A percentile compares a stretch with the other conserved stretches of the same genome.
These are phyloP conservation scores for Stenogyne calaminthoides DNA, from an alignment of 305 asterid species.

Conservation along the genomic window DNA sequence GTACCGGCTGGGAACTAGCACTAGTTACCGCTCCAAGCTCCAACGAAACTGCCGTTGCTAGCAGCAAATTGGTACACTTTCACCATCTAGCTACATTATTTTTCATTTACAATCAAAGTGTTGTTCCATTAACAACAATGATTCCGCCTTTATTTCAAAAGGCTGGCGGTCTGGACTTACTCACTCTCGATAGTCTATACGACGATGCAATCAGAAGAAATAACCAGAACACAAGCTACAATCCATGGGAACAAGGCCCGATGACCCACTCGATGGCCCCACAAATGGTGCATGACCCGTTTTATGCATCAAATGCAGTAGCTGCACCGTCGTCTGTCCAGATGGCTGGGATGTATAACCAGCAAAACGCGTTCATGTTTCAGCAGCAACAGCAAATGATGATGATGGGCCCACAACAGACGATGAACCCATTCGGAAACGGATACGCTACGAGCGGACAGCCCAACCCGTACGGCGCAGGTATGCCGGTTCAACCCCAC, in stretches of 20 bases:
- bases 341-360: constrained; percentile 71
- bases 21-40: constrained; percentile 92
- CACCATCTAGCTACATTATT: background rate
- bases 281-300: constrained; percentile 60
- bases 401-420: constrained; percentile 67
- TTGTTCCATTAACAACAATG: background rate
- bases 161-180: constrained; percentile 92
- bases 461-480: constrained; percentile 49
- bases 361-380: constrained; percentile 56
- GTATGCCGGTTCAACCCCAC: constrained; percentile 76
- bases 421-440: constrained; percentile 68
- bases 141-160: constrained; percentile 26
- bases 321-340: constrained; percentile 74
- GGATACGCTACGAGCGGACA: constrained; percentile 52
- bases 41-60: constrained; percentile 58
- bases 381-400: constrained; percentile 62
- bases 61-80: constrained; percentile 74
- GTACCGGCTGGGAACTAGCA: constrained; percentile 92
- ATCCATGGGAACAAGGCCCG: constrained; percentile 83
- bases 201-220: constrained; percentile 90
- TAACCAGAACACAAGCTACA: constrained; percentile 75
- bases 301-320: constrained; percentile 61
- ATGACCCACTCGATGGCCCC: constrained; percentile 53
- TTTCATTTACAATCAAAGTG: background rate
- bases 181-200: constrained; percentile 89